Conservation (phyloP, 78 protist species). For the Protostelium mycophagum region DNA sequence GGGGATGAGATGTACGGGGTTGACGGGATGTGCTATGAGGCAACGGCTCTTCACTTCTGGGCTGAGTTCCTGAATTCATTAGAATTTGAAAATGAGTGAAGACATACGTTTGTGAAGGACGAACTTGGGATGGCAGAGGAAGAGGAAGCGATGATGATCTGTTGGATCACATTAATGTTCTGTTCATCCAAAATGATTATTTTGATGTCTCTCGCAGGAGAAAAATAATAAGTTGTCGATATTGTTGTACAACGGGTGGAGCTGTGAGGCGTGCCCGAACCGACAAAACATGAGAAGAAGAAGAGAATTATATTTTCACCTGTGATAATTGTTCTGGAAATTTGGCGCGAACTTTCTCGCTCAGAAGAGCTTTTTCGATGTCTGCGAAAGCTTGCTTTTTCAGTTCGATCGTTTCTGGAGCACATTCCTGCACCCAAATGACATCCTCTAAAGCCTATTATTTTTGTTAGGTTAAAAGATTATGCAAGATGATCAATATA, state of each 20-base stretch:
- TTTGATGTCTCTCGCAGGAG: not conserved
- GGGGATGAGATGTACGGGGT: not conserved
- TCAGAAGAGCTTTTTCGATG: not conserved
- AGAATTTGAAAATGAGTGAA: not conserved
- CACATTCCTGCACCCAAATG: not conserved
- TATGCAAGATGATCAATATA: not conserved
- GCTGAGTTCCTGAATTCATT: not conserved
- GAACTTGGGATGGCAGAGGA: not conserved
- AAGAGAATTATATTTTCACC: too few relatives aligned
- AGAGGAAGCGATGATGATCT: not conserved
- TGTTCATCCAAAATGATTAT: not conserved
- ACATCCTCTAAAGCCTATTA: not conserved
- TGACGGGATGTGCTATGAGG: not conserved
- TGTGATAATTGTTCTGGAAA: not conserved
- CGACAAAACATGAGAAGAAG: too few relatives aligned
- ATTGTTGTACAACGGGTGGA: too few relatives aligned
- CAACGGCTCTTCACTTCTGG: not conserved
- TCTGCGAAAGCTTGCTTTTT: not conserved
- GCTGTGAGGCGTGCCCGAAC: too few relatives aligned
- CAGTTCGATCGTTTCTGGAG: not conserved
- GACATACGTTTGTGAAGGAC: not conserved
- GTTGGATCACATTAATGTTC: too few relatives aligned
- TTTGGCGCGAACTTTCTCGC: not conserved
- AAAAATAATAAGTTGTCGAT: too few relatives aligned
- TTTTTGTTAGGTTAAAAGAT: too few relatives aligned